Evolutionary conservation across 495 filamentous ascomycete genomes (phyloP), one percentile per base, ranked within the genome.

Genomic region (Aspergillus haitiensis): DNA sequence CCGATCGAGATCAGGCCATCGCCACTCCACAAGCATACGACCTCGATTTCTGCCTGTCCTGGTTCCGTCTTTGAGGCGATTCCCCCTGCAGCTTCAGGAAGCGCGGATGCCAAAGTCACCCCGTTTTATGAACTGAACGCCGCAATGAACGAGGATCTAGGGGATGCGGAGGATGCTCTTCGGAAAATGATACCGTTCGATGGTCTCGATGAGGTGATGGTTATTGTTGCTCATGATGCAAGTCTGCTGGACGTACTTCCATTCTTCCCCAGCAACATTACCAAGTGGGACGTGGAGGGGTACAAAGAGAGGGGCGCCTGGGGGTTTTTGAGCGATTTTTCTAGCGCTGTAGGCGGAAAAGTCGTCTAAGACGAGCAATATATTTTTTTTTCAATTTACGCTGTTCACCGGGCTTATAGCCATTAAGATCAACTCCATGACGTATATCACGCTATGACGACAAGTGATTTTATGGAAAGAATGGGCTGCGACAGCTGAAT

Each of bases 251-350:
- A 48, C n/a, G 27, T 56, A 15, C 27, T 56, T 11, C 54, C 54
- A 9, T 33, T 34, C 13, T 48, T 56, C 18, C 54, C 39, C 3
- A 56, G 34, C 0, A 56, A 27, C 6, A 13, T 59, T 1, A 54
- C 52, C 39, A 21, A 60, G n/a, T 60, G 57, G 57, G 15, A 54
- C 27, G 31, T 40, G 21, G 39, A 5, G 33, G 57, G 57, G 15
- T 60, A 60, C 31, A 53, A 54, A 16, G 3, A 1, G 16, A 3
- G 44, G 2, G 40, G 40, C 1, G 35, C 8, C 4, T 56, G 54
- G 54, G 36, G 40, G 15, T 56, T 47, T 33, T 18, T 56, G 31
- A 48, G 34, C n/a, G 54, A 56, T 47, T 49, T 96, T 95, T 27
- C 21, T 27, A 27, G 3, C 21, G 21, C 21, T 27, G 3, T 3